Evolutionary conservation across 148 eudicot species (phyloP), one percentile per base, ranked within the genome.

Genomic region (Drosera capensis): DNA sequence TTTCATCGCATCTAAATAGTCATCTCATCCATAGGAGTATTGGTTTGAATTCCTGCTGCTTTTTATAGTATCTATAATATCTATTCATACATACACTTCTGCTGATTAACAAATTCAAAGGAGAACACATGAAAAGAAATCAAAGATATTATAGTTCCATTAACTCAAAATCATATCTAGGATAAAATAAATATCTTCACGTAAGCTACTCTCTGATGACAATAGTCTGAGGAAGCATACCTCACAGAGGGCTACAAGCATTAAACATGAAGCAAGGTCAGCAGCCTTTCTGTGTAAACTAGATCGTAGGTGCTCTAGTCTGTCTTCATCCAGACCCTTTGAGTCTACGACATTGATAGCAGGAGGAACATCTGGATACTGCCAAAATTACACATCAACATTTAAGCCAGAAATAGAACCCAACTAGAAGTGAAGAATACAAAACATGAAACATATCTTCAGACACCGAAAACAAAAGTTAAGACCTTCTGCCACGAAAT

Each of bases 231-330:
- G 18, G 55, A 39, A 44, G n/a, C 40, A 54, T 71, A 87, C 96
- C 96, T 87, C 96, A 56, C 90, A 87, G 55, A 87, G 80, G 26
- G 96, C 71, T 45, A 87, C 80, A 48, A 87, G 85, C 96, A 87
- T 87, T 49, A 56, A 71, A 56, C 68, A 79, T 8, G 96, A 83
- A 41, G 79, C 59, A 35, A 87, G 76, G 60, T 87, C 96, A 63
- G 20, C 20, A 47, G 83, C 90, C 68, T 59, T 77, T 29, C 70
- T 68, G 51, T 55, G 59, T 49, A 87, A 73, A 49, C 65, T 21
- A 64, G 56, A 23, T 41, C 59, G 40, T 55, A 87, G 64, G 64
- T 64, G 62, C 43, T 66, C 64, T 70, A 65, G 78, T 61, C 90
- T 72, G 51, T 62, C 63, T 48, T 74, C 90, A 66, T 87, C 94